Percentiles rank a stretch among this genome's conserved stretches.
phyloP scores from a whole-genome alignment of 306 rosid species.

The Senna tora region DNA sequence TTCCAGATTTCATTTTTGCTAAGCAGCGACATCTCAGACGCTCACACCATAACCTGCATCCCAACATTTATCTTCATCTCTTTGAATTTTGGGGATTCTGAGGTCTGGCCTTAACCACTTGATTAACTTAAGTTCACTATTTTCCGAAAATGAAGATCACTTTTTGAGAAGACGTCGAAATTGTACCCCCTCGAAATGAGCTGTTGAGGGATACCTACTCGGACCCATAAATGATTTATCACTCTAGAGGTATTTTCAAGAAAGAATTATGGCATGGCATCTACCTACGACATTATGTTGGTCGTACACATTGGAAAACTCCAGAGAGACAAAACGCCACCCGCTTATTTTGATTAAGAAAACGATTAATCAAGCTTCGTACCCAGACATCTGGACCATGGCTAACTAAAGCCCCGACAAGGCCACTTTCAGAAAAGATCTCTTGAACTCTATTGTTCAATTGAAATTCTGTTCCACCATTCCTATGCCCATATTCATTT shows the following conservation, averaged over 20 bases:
- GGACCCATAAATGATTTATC: neutral
- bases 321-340: conserved; percentile 3
- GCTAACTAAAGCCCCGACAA: conserved; percentile 33
- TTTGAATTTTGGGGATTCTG: neutral
- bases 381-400: conserved; percentile 42
- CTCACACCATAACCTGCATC: neutral
- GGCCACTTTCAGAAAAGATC: conserved; percentile 30
- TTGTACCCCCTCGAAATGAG: neutral
- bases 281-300: neutral
- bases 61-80: neutral
- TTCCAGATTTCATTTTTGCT: neutral
- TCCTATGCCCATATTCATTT: neutral
- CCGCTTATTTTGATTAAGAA: conserved; percentile 32
- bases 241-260: neutral
- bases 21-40: conserved; percentile 1
- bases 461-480: conserved; percentile 36
- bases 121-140: too few relatives aligned
- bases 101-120: too few relatives aligned
- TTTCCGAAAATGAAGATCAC: neutral
- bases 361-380: conserved; percentile 31
- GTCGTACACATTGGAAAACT: neutral
- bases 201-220: neutral
- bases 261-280: neutral
- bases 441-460: conserved; percentile 1
- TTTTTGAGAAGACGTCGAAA: neutral